Evolutionary conservation across 2,329 filamentous ascomycete species (phyloP).

Genomic region (Nigrospora osmanthi): DNA sequence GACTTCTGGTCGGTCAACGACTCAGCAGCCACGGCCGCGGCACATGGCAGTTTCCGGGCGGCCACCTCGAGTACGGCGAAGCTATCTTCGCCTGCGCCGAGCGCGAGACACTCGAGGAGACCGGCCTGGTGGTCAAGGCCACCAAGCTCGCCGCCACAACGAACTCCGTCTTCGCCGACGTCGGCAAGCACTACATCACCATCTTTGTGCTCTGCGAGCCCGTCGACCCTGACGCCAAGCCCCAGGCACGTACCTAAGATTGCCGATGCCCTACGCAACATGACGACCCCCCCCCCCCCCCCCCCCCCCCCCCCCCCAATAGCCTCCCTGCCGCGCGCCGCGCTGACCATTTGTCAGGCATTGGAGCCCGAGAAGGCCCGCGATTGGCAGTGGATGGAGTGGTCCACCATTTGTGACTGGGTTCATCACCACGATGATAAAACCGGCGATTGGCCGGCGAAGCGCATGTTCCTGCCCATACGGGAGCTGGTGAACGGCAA

Average conservation of each 20-base stretch:
- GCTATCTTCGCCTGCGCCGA: constrained; percentile 52
- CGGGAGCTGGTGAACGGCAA: too few species aligned
- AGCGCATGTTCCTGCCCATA: too few species aligned
- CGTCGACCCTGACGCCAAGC: constrained; percentile 35
- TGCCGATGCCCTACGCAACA: too few species aligned
- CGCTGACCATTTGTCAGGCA: too few species aligned
- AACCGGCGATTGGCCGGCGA: too few species aligned
- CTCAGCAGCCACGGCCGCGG: constrained; percentile 41
- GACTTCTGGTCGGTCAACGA: constrained; percentile 38
- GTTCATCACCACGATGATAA: too few species aligned
- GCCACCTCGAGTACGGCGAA: constrained; percentile 67
- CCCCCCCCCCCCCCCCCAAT: too few species aligned
- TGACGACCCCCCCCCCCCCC: too few species aligned
- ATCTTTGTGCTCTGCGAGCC: constrained; percentile 54
- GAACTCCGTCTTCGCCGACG: constrained; percentile 54
- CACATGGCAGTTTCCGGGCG: constrained; percentile 63
- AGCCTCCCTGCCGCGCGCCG: too few species aligned
- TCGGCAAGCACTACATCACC: constrained; percentile 68
- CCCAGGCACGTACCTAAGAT: constrained; percentile 37
- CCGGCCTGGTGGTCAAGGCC: constrained; percentile 48
- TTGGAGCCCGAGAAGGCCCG: too few species aligned
- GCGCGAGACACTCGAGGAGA: constrained; percentile 65
- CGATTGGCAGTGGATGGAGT: too few species aligned
- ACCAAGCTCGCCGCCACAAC: constrained; percentile 51
- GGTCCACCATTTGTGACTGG: too few species aligned